These are phyloP conservation scores for Tritrichomonas foetus DNA, from an alignment of 208 protist species.

Conservation along the genomic window DNA sequence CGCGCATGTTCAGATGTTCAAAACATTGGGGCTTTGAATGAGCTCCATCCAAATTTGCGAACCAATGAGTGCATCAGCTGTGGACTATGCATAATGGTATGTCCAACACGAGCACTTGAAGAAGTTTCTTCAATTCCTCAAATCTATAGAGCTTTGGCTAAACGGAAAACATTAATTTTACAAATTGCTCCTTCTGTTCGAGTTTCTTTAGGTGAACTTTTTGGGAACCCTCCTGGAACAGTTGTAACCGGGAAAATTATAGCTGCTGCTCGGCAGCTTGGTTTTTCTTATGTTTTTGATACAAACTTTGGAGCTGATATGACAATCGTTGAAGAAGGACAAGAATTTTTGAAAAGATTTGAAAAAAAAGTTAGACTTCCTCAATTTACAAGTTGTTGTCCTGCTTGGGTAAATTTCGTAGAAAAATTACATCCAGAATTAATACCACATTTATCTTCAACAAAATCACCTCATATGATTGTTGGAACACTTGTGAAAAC, in stretches of 20 bases:
- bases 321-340: slow-evolving; percentile 58
- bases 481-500: too few relatives aligned
- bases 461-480: too few relatives aligned
- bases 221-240: slow-evolving; percentile 47
- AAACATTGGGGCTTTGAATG: slow-evolving; percentile 28
- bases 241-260: slow-evolving; percentile 44
- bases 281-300: slow-evolving; percentile 59
- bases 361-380: slow-evolving; percentile 47
- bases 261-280: slow-evolving; percentile 47
- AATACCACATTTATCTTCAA: background rate
- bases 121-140: slow-evolving; percentile 42
- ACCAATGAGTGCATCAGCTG: slow-evolving; percentile 56
- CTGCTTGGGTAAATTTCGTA: slow-evolving; percentile 56
- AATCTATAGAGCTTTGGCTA: slow-evolving; percentile 36
- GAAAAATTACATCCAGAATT: slow-evolving; percentile 35
- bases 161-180: slow-evolving; percentile 41
- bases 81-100: slow-evolving; percentile 56
- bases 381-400: slow-evolving; percentile 56
- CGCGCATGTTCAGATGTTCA: background rate
- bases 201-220: slow-evolving; percentile 50
- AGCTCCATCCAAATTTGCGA: background rate
- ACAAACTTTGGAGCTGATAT: slow-evolving; percentile 57
- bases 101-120: slow-evolving; percentile 53
- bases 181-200: slow-evolving; percentile 53
- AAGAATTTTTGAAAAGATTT: slow-evolving; percentile 49